These are phyloP conservation scores for Fusarium oligoseptatum DNA, from an alignment of 2,329 filamentous ascomycete genomes.

Conservation along the genomic window DNA sequence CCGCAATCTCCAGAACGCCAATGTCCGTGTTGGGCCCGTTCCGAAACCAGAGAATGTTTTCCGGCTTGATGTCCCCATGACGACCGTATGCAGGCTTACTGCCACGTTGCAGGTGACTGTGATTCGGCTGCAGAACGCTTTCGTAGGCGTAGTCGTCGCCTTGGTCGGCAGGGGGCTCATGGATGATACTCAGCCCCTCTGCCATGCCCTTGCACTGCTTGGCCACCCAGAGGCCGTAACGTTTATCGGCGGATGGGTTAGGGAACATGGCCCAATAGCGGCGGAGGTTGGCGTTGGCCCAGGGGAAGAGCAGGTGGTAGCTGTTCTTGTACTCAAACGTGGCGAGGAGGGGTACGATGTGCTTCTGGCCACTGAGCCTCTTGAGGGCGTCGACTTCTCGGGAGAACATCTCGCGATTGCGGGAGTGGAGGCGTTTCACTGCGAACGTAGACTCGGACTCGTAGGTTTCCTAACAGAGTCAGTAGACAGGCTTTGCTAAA, in stretches of 20 bases:
- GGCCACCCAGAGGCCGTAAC: not conserved
- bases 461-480: not conserved
- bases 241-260: not conserved
- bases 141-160: not conserved
- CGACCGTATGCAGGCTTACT: not conserved
- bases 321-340: not conserved
- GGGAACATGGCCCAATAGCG: not conserved
- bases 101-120: not conserved
- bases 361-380: not conserved
- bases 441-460: not conserved
- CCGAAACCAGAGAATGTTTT: not conserved
- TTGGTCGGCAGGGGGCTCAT: not conserved
- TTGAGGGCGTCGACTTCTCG: not conserved
- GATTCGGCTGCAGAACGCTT: not conserved
- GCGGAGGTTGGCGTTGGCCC: not conserved
- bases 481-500: not conserved
- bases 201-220: not conserved
- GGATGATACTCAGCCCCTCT: not conserved
- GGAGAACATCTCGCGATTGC: not conserved
- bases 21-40: not conserved
- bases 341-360: not conserved
- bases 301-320: not conserved
- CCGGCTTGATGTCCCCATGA: not conserved
- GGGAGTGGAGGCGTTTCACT: not conserved
- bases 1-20: not conserved